These are phyloP conservation scores for Tephrocybe sp. DNA, from an alignment of 768 basidiomycete genomes.

Conservation along the genomic window DNA sequence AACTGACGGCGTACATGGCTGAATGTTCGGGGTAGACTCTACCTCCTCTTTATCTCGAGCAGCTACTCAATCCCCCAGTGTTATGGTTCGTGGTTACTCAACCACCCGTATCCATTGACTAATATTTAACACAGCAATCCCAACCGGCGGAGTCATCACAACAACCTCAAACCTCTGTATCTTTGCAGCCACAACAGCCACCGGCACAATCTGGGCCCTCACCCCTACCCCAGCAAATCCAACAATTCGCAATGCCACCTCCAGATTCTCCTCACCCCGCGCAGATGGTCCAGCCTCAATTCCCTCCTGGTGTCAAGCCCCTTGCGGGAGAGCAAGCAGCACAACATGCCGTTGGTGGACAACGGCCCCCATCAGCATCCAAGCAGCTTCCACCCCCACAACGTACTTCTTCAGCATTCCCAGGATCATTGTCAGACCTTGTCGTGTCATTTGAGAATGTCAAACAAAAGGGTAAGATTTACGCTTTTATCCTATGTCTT, in stretches of 20 bases:
- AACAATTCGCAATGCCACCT: slow-evolving; percentile 25
- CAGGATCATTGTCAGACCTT: slow-evolving; percentile 85
- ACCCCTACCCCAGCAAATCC: slow-evolving; percentile 42
- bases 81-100: slow-evolving; percentile 33
- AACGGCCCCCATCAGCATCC: slow-evolving; percentile 53
- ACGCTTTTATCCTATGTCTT: neutral
- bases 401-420: slow-evolving; percentile 54
- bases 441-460: slow-evolving; percentile 94
- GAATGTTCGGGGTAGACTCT: slow-evolving; percentile 33
- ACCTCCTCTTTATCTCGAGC: slow-evolving; percentile 42
- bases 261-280: slow-evolving; percentile 33
- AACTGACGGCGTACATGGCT: slow-evolving; percentile 1
- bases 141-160: slow-evolving; percentile 36
- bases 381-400: slow-evolving; percentile 43
- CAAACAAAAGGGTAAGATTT: slow-evolving; percentile 84
- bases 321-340: slow-evolving; percentile 43
- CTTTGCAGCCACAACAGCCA: slow-evolving; percentile 23
- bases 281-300: slow-evolving; percentile 58
- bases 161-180: slow-evolving; percentile 27
- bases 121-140: slow-evolving; percentile 29
- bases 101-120: neutral
- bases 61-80: slow-evolving; percentile 39
- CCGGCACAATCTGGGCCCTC: slow-evolving; percentile 35
- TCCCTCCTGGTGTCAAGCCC: slow-evolving; percentile 69
- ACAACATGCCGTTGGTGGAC: slow-evolving; percentile 38